These are phyloP conservation scores for Eucalyptus guilfoylei DNA, from an alignment of 345 rosid genomes.

Conservation along the genomic window DNA sequence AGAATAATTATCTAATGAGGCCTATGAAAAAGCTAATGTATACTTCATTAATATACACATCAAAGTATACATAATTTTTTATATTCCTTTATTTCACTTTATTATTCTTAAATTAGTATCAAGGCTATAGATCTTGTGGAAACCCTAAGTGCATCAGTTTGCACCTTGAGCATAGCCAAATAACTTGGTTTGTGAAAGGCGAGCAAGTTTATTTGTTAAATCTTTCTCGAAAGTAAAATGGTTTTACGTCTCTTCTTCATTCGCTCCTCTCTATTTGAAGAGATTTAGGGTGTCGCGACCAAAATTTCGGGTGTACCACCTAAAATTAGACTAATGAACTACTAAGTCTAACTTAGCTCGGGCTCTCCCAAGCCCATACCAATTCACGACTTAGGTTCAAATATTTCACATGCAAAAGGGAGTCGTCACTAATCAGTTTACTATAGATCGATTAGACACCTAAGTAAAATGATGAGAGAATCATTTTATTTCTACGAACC, in stretches of 20 bases:
- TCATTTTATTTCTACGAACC: too few relatives aligned
- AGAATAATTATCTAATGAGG: background rate
- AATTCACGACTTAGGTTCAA: too few relatives aligned
- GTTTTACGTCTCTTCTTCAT: background rate
- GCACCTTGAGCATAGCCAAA: background rate
- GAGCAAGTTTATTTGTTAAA: background rate
- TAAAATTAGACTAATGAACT: too few relatives aligned
- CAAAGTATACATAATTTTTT: background rate
- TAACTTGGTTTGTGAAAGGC: background rate
- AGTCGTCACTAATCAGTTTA: too few relatives aligned
- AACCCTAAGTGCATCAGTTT: background rate
- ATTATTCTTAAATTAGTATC: background rate
- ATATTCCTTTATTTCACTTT: background rate
- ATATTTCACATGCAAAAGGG: too few relatives aligned
- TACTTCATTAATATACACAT: background rate
- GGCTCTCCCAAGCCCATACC: too few relatives aligned
- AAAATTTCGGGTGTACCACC: too few relatives aligned
- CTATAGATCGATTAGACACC: too few relatives aligned
- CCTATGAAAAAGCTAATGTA: background rate
- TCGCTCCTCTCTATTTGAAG: background rate
- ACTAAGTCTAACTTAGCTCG: too few relatives aligned
- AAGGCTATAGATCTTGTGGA: background rate
- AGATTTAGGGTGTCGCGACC: too few relatives aligned
- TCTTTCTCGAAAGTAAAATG: background rate
- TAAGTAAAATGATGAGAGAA: too few relatives aligned